phyloP scores from a whole-genome alignment of 2,329 filamentous ascomycete genomes.

The Tolypocladium guangdongense region DNA sequence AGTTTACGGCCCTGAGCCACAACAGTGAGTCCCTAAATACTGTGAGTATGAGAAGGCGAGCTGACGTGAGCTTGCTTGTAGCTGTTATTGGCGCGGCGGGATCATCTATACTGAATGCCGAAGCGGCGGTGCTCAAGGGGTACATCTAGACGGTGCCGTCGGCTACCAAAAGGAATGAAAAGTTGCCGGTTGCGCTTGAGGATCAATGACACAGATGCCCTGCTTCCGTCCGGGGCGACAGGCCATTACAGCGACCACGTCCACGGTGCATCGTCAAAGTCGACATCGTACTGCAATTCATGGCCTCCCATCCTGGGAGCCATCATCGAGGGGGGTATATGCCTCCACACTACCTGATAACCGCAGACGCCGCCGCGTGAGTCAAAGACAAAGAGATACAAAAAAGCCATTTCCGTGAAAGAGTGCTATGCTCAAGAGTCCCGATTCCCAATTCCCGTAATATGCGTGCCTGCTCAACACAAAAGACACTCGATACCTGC shows the following conservation, averaged over 20 bases:
- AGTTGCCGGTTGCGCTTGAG: not conserved
- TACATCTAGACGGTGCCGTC: conserved; percentile 43
- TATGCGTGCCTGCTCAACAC: conserved; percentile 1
- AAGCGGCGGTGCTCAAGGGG: conserved; percentile 84
- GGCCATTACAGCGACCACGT: not conserved
- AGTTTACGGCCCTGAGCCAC: conserved; percentile 89
- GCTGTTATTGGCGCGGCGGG: conserved; percentile 94
- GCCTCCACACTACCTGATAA: not conserved
- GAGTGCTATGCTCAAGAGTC: conserved; percentile 1
- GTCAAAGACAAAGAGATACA: not conserved
- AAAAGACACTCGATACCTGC: not conserved
- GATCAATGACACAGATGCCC: not conserved
- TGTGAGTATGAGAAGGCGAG: not conserved
- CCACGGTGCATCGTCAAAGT: not conserved
- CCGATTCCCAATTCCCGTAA: not conserved
- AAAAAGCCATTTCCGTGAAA: not conserved
- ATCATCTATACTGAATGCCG: conserved; percentile 87
- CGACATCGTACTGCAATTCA: not conserved
- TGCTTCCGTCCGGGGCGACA: not conserved
- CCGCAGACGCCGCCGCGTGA: not conserved
- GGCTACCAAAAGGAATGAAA: not conserved
- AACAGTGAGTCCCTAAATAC: conserved; percentile 39
- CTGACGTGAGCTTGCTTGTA: conserved; percentile 11
- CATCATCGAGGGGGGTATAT: conserved; percentile 2
- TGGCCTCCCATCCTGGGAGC: not conserved